These are phyloP conservation scores for Paramyrothecium sp. DNA, from an alignment of 2,329 filamentous ascomycete genomes.

Conservation along the genomic window DNA sequence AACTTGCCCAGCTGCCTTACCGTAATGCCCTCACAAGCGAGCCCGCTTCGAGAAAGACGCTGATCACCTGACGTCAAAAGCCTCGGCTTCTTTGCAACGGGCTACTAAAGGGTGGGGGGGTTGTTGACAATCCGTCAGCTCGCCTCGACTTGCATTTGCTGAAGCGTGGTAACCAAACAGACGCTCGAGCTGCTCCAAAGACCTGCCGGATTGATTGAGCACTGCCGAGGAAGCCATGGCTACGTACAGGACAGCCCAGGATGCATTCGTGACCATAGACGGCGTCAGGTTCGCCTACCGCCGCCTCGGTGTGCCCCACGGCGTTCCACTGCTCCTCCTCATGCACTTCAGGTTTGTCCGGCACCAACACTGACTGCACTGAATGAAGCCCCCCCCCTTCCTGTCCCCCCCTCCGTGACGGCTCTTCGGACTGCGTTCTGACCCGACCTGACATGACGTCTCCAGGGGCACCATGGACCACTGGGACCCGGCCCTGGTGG, in stretches of 20 bases:
- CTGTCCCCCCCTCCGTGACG: too few species aligned
- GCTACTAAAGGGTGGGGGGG: background rate
- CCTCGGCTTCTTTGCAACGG: background rate
- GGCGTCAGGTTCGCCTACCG: conserved; percentile 30
- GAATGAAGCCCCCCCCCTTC: too few species aligned
- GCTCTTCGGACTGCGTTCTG: too few species aligned
- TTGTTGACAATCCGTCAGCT: background rate
- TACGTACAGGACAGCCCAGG: conserved; percentile 24
- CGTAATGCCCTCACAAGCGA: too few species aligned
- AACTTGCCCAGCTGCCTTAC: too few species aligned
- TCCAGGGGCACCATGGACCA: conserved; percentile 35
- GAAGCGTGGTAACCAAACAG: too few species aligned
- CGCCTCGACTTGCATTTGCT: background rate
- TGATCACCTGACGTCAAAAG: background rate
- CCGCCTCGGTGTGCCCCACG: conserved; percentile 22
- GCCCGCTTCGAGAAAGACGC: background rate
- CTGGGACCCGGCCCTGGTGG: conserved; percentile 43
- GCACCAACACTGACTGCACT: background rate
- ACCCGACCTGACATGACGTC: background rate
- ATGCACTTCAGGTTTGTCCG: conserved; percentile 27
- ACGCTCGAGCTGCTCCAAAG: too few species aligned
- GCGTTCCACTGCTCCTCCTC: conserved; percentile 28
- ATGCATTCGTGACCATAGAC: conserved; percentile 26
- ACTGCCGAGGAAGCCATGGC: conserved; percentile 16
- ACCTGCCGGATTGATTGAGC: background rate